Evolutionary conservation across 805 yeast species (phyloP).

Genomic region (Wickerhamiella alocasiicola): DNA sequence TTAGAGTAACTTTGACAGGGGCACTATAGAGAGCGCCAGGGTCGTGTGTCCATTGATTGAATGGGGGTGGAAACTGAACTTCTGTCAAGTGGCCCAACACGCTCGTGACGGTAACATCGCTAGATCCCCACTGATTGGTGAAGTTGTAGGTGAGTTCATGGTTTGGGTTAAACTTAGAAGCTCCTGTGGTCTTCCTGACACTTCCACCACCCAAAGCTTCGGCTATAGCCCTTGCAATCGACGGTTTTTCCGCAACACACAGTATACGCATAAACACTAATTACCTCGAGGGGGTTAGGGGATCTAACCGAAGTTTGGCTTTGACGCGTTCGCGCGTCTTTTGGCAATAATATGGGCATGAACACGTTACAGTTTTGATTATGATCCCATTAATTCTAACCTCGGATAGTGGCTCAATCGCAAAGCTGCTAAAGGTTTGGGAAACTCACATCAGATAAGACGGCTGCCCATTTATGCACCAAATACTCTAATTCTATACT

Average conservation of each 20-base stretch:
- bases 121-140: constrained; percentile 42
- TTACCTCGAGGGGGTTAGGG: neutral
- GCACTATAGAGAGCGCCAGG: constrained; percentile 63
- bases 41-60: constrained; percentile 51
- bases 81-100: constrained; percentile 76
- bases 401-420: too few species aligned
- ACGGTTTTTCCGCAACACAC: constrained; percentile 95
- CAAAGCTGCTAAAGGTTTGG: too few species aligned
- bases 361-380: too few species aligned
- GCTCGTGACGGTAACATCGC: constrained; percentile 82
- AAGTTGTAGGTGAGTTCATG: constrained; percentile 63
- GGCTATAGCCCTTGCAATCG: constrained; percentile 80
- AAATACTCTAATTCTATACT: too few species aligned
- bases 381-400: too few species aligned
- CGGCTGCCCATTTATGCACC: too few species aligned
- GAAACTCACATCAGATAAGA: too few species aligned
- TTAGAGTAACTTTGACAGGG: constrained; percentile 37
- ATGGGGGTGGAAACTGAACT: constrained; percentile 50
- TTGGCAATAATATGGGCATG: too few species aligned
- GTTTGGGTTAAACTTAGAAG: constrained; percentile 57
- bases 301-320: neutral
- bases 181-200: constrained; percentile 34
- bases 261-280: constrained; percentile 40
- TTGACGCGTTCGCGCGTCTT: too few species aligned
- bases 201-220: constrained; percentile 64